These are phyloP conservation scores for Pestalotiopsis sp. DNA, from an alignment of 2,329 filamentous ascomycete genomes.

Conservation along the genomic window DNA sequence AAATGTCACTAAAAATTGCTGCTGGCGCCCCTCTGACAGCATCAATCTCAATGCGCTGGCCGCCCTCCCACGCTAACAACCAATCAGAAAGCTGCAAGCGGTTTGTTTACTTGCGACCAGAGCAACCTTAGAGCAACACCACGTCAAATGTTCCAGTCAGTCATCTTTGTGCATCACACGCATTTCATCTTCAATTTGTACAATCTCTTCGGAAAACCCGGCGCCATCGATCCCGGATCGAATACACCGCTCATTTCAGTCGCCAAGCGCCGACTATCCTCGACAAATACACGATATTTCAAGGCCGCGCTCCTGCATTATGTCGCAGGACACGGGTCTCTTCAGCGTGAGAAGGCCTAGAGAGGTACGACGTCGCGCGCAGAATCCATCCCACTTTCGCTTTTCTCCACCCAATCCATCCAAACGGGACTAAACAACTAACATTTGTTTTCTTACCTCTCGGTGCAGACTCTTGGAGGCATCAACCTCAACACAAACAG, in stretches of 20 bases:
- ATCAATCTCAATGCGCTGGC: neutral
- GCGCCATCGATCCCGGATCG: neutral
- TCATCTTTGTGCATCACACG: neutral
- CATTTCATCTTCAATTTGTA: neutral
- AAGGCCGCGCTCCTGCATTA: slow-evolving; percentile 41
- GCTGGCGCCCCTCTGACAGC: neutral
- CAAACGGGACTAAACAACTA: neutral
- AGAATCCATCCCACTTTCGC: slow-evolving; percentile 11
- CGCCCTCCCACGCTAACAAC: neutral
- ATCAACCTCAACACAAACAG: slow-evolving; percentile 73
- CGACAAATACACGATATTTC: neutral
- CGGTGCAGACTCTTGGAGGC: slow-evolving; percentile 76
- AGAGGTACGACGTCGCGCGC: slow-evolving; percentile 65
- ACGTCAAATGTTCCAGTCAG: neutral
- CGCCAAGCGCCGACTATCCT: neutral
- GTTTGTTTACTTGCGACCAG: slow-evolving; percentile 18
- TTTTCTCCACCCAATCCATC: neutral
- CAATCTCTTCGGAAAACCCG: neutral
- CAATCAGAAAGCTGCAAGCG: slow-evolving; percentile 9
- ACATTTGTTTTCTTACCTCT: neutral
- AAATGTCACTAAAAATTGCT: neutral
- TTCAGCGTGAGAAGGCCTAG: slow-evolving; percentile 91
- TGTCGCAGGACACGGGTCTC: slow-evolving; percentile 86
- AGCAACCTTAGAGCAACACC: slow-evolving; percentile 13
- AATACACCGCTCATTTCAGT: neutral